phyloP scores from a whole-genome alignment of 2,329 filamentous ascomycete genomes.

The Dactylellina cionopaga region DNA sequence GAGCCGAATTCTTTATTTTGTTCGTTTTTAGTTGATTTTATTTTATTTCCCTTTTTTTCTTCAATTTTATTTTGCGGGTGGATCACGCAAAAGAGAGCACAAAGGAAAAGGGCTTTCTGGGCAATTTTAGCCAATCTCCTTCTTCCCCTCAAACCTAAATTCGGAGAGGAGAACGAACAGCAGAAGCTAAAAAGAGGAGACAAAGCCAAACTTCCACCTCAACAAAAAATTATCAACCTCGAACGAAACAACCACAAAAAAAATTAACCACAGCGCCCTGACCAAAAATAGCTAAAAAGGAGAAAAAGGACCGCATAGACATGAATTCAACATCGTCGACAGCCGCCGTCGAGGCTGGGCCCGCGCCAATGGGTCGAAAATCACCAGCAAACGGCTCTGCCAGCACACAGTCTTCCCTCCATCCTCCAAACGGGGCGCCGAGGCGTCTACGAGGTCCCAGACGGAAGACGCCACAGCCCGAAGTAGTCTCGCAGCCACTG shows the following conservation, averaged over 20 bases:
- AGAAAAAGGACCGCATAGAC: no score
- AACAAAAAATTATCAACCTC: conserved; percentile 28
- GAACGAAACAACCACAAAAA: neutral
- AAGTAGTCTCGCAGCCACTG: conserved; percentile 24
- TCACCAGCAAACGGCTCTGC: conserved; percentile 22
- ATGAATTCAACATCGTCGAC: conserved; percentile 43
- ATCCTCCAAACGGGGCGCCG: conserved; percentile 27
- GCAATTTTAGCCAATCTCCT: no score
- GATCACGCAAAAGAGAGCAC: no score
- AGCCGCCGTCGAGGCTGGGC: conserved; percentile 20
- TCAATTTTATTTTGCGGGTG: neutral
- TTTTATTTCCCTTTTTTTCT: conserved; percentile 3
- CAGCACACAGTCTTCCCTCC: conserved; percentile 30
- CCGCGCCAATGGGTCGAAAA: conserved; percentile 44
- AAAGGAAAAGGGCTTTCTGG: no score
- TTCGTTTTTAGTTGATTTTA: no score
- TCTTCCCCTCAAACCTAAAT: no score
- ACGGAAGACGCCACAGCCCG: conserved; percentile 39
- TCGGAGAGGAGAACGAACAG: neutral
- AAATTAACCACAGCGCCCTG: no score
- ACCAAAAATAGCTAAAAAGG: neutral
- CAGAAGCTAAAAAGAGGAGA: neutral
- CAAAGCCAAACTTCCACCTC: conserved; percentile 25
- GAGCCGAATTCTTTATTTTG: no score
- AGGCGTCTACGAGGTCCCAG: conserved; percentile 28